phyloP scores from a whole-genome alignment of 1,284 basidiomycete species.

The Boletellus deceptivus region DNA sequence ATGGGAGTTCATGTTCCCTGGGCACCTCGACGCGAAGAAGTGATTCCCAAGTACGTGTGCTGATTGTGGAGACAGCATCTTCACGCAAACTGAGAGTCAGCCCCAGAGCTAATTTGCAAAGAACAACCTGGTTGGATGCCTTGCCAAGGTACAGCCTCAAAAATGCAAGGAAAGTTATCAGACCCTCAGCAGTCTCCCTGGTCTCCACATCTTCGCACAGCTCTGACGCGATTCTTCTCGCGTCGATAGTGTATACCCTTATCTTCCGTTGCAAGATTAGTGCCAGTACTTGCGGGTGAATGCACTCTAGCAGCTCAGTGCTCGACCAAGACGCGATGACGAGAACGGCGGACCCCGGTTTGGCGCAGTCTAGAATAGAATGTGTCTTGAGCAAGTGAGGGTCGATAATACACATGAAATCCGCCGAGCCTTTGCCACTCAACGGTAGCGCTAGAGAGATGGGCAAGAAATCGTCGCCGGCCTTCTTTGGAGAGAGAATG shows the following conservation, averaged over 20 bases:
- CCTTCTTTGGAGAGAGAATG: constrained; percentile 51
- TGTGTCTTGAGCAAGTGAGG: constrained; percentile 66
- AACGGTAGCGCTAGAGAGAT: constrained; percentile 52
- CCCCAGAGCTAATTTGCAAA: constrained; percentile 49
- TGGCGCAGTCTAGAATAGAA: constrained; percentile 56
- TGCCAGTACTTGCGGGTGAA: constrained; percentile 43
- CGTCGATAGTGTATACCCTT: constrained; percentile 59
- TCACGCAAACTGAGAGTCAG: constrained; percentile 42
- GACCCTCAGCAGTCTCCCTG: constrained; percentile 46
- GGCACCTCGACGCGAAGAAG: constrained; percentile 52
- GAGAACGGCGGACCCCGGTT: constrained; percentile 56
- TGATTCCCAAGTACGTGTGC: constrained; percentile 53
- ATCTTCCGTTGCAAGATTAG: constrained; percentile 49
- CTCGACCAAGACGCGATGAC: constrained; percentile 60
- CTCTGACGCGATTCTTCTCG: constrained; percentile 42
- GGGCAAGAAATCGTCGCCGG: constrained; percentile 40
- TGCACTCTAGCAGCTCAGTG: constrained; percentile 56
- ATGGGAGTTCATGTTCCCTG: constrained; percentile 12
- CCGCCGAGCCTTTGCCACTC: constrained; percentile 49
- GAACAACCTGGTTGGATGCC: constrained; percentile 50
- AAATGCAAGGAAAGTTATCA: constrained; percentile 64
- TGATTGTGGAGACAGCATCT: constrained; percentile 47
- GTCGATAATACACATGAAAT: constrained; percentile 74
- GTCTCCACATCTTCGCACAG: constrained; percentile 33
- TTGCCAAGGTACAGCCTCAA: constrained; percentile 69